These are phyloP conservation scores for Colletotrichum sidae DNA, from an alignment of 2,329 filamentous ascomycete genomes.

Conservation along the genomic window DNA sequence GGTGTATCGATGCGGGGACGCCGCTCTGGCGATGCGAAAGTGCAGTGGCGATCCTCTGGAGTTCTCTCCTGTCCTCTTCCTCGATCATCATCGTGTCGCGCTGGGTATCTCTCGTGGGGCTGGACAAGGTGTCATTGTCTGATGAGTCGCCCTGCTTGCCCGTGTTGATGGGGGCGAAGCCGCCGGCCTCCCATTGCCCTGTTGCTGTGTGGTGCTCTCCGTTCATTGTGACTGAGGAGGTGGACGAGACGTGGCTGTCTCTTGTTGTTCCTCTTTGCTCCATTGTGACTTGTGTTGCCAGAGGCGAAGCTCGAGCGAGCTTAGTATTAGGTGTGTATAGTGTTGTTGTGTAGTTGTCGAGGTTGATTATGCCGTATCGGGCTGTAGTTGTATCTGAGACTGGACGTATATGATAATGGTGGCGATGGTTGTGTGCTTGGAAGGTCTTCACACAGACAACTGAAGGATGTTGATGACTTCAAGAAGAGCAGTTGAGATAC, in stretches of 20 bases:
- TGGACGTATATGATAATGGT: not conserved
- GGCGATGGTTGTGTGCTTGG: not conserved
- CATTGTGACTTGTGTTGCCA: conserved; percentile 10
- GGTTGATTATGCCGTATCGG: too few species aligned
- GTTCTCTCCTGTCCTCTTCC: conserved; percentile 48
- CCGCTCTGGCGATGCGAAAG: conserved; percentile 51
- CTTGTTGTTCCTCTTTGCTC: conserved; percentile 13
- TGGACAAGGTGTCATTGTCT: conserved; percentile 12
- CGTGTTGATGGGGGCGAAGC: conserved; percentile 30
- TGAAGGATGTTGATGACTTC: not conserved
- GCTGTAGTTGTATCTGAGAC: too few species aligned
- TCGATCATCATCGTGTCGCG: conserved; percentile 42
- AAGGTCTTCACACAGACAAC: not conserved
- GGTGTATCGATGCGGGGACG: conserved; percentile 36
- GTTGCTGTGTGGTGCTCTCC: conserved; percentile 3
- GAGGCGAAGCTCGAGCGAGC: conserved; percentile 19
- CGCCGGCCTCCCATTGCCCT: conserved; percentile 4
- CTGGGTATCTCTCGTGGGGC: conserved; percentile 23
- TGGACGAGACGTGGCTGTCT: conserved; percentile 10
- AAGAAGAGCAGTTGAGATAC: not conserved
- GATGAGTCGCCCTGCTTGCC: conserved; percentile 25
- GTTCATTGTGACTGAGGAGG: conserved; percentile 26
- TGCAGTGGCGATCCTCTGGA: conserved; percentile 53
- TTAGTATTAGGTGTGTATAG: not conserved
- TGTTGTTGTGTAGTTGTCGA: not conserved